Evolutionary conservation across 2,329 filamentous ascomycete genomes (phyloP), one percentile per base, ranked within the genome.

Genomic region (Zasmidium angulare): DNA sequence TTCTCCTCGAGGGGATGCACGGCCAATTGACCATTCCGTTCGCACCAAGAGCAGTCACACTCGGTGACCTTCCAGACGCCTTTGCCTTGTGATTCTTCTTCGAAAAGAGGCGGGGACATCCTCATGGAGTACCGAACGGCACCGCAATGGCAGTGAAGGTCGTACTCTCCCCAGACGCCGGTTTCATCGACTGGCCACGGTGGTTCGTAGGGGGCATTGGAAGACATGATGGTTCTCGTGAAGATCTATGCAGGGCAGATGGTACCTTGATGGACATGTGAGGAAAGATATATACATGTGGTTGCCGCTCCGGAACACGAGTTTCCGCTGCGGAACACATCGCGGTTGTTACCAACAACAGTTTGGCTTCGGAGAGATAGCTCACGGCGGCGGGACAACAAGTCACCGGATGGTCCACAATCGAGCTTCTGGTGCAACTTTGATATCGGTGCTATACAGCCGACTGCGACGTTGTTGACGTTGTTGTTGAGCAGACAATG

Each of bases 61-160:
- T 66, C 61, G 50, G 55, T 50, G 0, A 63, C 66, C 11, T 56
- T 52, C 48, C 66, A 71, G 12, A 63, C 47, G 1, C 56, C 63
- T 60, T 63, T 57, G 14, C 56, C 63, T 53, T 59, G 17, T 4
- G 63, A 29, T 24, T 61, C 14, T 9, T 61, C 47, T 20, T 59
- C 50, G 23, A 29, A 26, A 2, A 71, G 63, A 3, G 68, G 69
- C 29, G 69, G 69, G 17, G 68, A 70, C 36, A 71, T 51, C 0
- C 24, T 68, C 23, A 68, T 65, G 24, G 31, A 61, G 50, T 56
- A 69, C 56, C 64, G 64, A 17, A 71, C 63, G 14, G 68, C 58
- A 43, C 63, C 67, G 62, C 69, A 71, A 62, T 71, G 69, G 63
- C 69, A 71, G 62, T 70, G 64, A 6, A 69, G 60, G 22, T 57